A percentile compares a stretch with the other conserved stretches of the same genome.
Conservation (phyloP, 1,284 basidiomycete species). For the Agroathelia rolfsii region DNA sequence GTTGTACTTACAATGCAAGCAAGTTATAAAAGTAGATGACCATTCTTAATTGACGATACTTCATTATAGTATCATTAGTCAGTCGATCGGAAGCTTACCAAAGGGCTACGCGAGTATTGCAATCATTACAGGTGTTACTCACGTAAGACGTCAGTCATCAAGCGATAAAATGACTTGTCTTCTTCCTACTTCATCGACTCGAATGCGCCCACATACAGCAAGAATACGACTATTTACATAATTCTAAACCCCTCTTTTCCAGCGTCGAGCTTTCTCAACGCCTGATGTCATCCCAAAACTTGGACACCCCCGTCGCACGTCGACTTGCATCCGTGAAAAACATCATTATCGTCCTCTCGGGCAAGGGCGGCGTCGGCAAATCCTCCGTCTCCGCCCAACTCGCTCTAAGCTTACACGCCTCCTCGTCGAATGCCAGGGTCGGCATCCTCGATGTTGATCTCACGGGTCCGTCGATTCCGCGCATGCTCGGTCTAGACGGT, state of each 20-base stretch:
- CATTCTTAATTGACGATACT: neutral
- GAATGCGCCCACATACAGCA: too few species aligned
- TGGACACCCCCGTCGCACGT: conserved; percentile 48
- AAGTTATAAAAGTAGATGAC: neutral
- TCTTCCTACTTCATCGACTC: too few species aligned
- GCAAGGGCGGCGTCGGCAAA: conserved; percentile 98
- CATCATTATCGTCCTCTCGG: conserved; percentile 89
- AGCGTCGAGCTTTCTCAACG: conserved; percentile 1
- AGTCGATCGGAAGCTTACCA: too few species aligned
- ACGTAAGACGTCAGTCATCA: too few species aligned
- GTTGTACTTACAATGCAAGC: too few species aligned
- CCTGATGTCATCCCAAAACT: conserved; percentile 28
- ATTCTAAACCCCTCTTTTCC: conserved; percentile 3
- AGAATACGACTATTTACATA: too few species aligned
- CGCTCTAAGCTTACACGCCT: conserved; percentile 75
- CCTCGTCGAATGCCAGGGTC: conserved; percentile 57
- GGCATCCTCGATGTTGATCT: conserved; percentile 95
- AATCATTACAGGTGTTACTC: too few species aligned
- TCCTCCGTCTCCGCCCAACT: conserved; percentile 92
- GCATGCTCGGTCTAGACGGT: conserved; percentile 92
- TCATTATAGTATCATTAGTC: neutral
- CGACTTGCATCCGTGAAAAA: conserved; percentile 71
- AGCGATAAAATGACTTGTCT: too few species aligned
- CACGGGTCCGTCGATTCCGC: conserved; percentile 93
- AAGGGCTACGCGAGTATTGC: too few species aligned